Evolutionary conservation across 441 rosid species (phyloP).

Genomic region (Pelargonium hybrid): DNA sequence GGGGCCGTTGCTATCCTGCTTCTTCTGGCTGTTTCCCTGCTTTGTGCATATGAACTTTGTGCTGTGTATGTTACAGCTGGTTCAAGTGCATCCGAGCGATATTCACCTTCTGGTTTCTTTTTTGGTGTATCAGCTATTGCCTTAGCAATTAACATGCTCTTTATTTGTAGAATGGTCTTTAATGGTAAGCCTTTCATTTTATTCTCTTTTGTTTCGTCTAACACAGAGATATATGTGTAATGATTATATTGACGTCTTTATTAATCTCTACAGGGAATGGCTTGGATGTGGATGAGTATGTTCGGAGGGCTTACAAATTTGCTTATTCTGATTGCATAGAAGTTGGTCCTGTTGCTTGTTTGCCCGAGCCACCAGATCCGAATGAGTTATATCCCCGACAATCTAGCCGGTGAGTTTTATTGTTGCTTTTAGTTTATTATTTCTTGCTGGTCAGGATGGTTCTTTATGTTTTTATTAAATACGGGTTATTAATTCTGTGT

Average conservation of each 20-base stretch:
- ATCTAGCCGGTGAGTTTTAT: constrained; percentile 62
- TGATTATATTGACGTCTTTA: constrained; percentile 17
- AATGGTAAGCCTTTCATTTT: constrained; percentile 57
- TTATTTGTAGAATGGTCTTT: constrained; percentile 95
- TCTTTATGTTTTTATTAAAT: constrained; percentile 1
- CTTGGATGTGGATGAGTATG: constrained; percentile 98
- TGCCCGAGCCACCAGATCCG: constrained; percentile 96
- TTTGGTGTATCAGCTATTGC: constrained; percentile 98
- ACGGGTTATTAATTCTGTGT: not conserved
- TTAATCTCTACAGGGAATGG: constrained; percentile 66
- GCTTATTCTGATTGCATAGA: constrained; percentile 97
- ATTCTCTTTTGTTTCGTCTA: constrained; percentile 15
- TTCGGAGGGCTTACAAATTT: constrained; percentile 91
- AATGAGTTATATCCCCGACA: constrained; percentile 91
- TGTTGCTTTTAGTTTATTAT: constrained; percentile 14
- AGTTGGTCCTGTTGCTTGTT: constrained; percentile 84
- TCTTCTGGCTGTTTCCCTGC: constrained; percentile 86
- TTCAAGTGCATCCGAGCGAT: constrained; percentile 75
- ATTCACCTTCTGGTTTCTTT: constrained; percentile 97
- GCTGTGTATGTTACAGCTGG: constrained; percentile 97
- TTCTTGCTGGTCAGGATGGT: constrained; percentile 5
- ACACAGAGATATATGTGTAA: constrained; percentile 13
- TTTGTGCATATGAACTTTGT: constrained; percentile 95
- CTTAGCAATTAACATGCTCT: constrained; percentile 96
- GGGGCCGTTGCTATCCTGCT: constrained; percentile 98